phyloP scores from a whole-genome alignment of 805 yeast species.

The Kluyveromyces wickerhamii region DNA sequence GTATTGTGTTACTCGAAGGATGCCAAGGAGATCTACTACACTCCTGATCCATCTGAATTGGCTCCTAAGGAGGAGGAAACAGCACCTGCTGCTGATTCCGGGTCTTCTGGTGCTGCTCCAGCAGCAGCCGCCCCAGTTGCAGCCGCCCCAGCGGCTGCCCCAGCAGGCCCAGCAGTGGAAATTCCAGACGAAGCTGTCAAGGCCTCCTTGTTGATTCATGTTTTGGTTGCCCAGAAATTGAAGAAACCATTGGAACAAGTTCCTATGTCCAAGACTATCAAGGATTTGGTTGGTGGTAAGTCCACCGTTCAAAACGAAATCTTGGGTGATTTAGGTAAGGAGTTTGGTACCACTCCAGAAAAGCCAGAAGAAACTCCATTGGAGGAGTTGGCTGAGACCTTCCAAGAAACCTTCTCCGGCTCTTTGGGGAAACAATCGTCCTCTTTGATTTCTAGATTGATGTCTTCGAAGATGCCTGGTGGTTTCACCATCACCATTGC shows the following conservation, averaged over 20 bases:
- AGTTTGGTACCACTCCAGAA: slow-evolving; percentile 96
- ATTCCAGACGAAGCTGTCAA: slow-evolving; percentile 85
- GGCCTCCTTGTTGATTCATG: slow-evolving; percentile 76
- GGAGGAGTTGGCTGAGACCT: slow-evolving; percentile 88
- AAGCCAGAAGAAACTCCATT: slow-evolving; percentile 98
- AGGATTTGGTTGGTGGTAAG: slow-evolving; percentile 96
- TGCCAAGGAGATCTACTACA: slow-evolving; percentile 92
- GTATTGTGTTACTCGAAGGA: slow-evolving; percentile 94
- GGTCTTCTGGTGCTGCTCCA: slow-evolving; percentile 49
- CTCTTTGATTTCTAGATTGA: slow-evolving; percentile 80
- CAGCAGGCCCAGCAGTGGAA: slow-evolving; percentile 75
- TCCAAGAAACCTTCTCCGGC: slow-evolving; percentile 87
- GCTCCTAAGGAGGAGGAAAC: slow-evolving; percentile 28
- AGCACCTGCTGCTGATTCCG: slow-evolving; percentile 37
- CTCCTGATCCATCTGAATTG: slow-evolving; percentile 59
- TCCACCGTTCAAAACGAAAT: slow-evolving; percentile 98
- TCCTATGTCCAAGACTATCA: slow-evolving; percentile 86
- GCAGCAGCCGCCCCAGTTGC: slow-evolving; percentile 53
- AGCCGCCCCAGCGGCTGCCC: slow-evolving; percentile 54
- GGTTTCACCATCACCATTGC: slow-evolving; percentile 91
- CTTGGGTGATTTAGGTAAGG: slow-evolving; percentile 97
- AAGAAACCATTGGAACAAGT: slow-evolving; percentile 83
- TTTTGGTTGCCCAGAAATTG: slow-evolving; percentile 89
- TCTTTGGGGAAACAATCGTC: slow-evolving; percentile 89
- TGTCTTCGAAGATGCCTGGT: slow-evolving; percentile 99